Evolutionary conservation across 192 early-diverging fungal species (phyloP).

Genomic region (Coemansia sp.): DNA sequence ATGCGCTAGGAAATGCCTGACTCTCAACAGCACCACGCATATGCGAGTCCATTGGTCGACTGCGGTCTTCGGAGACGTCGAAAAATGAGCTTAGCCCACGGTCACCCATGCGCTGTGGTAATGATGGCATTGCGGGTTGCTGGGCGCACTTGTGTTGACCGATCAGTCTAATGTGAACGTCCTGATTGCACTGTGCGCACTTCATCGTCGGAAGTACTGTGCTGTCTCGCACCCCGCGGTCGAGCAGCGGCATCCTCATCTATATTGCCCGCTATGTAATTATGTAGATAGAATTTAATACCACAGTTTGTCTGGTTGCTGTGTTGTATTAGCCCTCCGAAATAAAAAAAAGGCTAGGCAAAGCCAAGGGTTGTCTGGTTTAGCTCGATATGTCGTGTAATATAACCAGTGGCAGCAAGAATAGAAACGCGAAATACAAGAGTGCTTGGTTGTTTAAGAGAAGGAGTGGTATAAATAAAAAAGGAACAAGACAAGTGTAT

Average conservation of each 20-base stretch:
- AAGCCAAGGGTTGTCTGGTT: no score
- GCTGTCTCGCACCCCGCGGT: slow-evolving; percentile 47
- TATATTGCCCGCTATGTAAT: background rate
- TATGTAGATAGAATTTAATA: slow-evolving; percentile 1
- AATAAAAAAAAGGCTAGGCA: background rate
- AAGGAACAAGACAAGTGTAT: background rate
- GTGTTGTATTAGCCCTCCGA: background rate
- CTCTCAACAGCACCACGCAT: slow-evolving; percentile 22
- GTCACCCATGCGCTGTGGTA: slow-evolving; percentile 15
- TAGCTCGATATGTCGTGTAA: background rate
- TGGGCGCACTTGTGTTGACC: slow-evolving; percentile 41
- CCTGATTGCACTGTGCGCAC: slow-evolving; percentile 52
- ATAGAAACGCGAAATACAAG: background rate
- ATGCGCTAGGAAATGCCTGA: slow-evolving; percentile 29
- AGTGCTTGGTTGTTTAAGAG: slow-evolving; percentile 1
- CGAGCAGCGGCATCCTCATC: slow-evolving; percentile 29
- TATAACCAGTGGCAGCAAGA: background rate
- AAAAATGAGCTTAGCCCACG: slow-evolving; percentile 47
- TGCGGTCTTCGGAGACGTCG: slow-evolving; percentile 14
- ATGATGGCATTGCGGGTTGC: slow-evolving; percentile 29
- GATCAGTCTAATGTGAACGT: slow-evolving; percentile 51
- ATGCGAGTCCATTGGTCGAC: background rate
- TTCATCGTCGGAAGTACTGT: slow-evolving; percentile 51
- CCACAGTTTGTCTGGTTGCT: background rate
- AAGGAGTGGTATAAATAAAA: slow-evolving; percentile 3